These are phyloP conservation scores for Podospora anserina DNA, from an alignment of 495 filamentous ascomycete species.

Conservation along the genomic window DNA sequence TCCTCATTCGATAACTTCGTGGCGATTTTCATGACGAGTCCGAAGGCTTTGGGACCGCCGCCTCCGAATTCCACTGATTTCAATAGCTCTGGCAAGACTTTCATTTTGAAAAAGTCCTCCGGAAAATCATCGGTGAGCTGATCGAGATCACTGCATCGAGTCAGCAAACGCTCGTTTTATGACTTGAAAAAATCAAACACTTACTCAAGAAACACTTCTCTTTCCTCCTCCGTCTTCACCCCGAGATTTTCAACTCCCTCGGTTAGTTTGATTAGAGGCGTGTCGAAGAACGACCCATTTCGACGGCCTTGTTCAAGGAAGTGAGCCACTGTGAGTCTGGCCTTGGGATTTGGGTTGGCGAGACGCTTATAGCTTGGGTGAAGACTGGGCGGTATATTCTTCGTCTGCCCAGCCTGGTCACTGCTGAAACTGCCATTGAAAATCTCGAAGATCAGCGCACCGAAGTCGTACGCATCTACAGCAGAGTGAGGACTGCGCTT, in stretches of 20 bases:
- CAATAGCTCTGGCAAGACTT: slow-evolving; percentile 89
- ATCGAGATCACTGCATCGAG: slow-evolving; percentile 66
- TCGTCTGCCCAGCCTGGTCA: slow-evolving; percentile 79
- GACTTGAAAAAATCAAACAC: slow-evolving; percentile 32
- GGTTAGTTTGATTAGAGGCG: slow-evolving; percentile 81
- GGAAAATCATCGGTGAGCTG: slow-evolving; percentile 88
- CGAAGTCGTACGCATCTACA: slow-evolving; percentile 83
- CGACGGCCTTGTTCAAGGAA: slow-evolving; percentile 89
- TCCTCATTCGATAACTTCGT: slow-evolving; percentile 83
- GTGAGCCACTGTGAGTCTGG: slow-evolving; percentile 74
- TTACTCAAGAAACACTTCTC: slow-evolving; percentile 80
- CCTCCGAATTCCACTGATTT: slow-evolving; percentile 97
- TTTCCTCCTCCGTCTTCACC: slow-evolving; percentile 77
- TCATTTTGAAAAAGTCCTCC: slow-evolving; percentile 96
- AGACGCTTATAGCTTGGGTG: slow-evolving; percentile 85
- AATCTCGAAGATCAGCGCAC: slow-evolving; percentile 78
- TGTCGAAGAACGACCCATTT: slow-evolving; percentile 84
- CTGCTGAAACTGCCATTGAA: slow-evolving; percentile 79
- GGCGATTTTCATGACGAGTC: slow-evolving; percentile 83
- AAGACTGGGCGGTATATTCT: slow-evolving; percentile 83
- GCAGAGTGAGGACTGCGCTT: slow-evolving; percentile 79
- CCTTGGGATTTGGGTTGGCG: slow-evolving; percentile 81
- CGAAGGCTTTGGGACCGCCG: slow-evolving; percentile 87
- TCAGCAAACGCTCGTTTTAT: slow-evolving; percentile 21
- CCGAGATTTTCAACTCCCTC: slow-evolving; percentile 91